Conservation (phyloP, 225 moss, liverwort and hornwort species). For the Straminergon stramineum region DNA sequence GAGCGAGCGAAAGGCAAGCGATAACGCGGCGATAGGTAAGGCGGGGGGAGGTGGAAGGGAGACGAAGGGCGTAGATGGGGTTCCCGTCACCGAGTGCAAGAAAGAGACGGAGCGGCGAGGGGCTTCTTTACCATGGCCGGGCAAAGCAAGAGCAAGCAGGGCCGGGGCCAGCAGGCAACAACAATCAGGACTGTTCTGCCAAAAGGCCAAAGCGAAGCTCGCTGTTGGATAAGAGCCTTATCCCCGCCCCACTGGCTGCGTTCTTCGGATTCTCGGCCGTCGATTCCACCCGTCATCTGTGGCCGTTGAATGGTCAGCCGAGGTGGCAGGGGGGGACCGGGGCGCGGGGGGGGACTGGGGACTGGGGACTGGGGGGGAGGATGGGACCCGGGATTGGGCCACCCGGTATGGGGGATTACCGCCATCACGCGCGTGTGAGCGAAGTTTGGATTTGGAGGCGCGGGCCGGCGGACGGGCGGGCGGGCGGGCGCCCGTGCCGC, state of each 20-base stretch:
- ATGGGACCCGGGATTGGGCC: neutral
- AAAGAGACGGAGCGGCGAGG: neutral
- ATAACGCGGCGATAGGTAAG: slow-evolving; percentile 36
- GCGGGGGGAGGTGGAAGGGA: slow-evolving; percentile 1
- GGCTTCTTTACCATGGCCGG: neutral
- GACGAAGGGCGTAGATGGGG: slow-evolving; percentile 8
- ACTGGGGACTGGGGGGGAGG: neutral
- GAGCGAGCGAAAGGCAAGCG: neutral
- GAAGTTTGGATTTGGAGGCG: neutral
- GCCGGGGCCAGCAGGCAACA: neutral
- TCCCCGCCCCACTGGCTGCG: slow-evolving; percentile 12
- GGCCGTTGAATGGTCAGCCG: neutral
- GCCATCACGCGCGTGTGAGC: neutral
- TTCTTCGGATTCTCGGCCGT: neutral
- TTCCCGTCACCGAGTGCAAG: slow-evolving; percentile 24
- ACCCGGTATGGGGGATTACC: neutral
- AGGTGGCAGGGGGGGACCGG: neutral
- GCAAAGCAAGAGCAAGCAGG: neutral
- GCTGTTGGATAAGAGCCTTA: slow-evolving; percentile 46
- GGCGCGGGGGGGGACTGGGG: neutral
- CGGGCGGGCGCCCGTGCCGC: too few species aligned
- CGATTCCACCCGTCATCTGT: neutral
- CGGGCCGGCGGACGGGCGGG: neutral
- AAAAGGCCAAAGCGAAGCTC: neutral
- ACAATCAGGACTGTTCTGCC: slow-evolving; percentile 3